Conservation (phyloP, 345 rosid species). For the Eucalyptus brandiana region DNA sequence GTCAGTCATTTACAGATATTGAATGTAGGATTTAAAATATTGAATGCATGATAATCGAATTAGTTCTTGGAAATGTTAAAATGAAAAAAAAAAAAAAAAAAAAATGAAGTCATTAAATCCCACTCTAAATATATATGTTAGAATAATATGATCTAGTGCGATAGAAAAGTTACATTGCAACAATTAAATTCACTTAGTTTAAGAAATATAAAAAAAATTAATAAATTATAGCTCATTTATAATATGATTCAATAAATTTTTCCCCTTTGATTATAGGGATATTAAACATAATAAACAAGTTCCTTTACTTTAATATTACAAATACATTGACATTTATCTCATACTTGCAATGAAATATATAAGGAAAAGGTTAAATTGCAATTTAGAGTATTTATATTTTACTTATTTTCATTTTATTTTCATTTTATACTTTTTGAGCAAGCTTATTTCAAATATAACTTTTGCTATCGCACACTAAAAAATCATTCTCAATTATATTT, state of each 20-base stretch:
- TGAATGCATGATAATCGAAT: neutral
- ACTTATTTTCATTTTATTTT: neutral
- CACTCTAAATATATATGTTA: neutral
- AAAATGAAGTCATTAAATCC: neutral
- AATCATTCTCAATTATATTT: neutral
- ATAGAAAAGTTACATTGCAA: neutral
- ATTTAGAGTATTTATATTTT: neutral
- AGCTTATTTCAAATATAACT: neutral
- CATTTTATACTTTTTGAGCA: neutral
- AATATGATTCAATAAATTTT: neutral
- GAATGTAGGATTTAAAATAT: neutral
- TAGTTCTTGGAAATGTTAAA: neutral
- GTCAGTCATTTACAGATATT: neutral
- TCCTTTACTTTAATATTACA: neutral
- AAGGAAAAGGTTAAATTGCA: neutral
- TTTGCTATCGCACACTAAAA: neutral
- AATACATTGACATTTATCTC: neutral
- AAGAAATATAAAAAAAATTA: neutral
- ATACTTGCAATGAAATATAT: neutral
- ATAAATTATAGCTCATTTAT: neutral
- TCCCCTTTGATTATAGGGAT: neutral
- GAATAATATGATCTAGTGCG: neutral
- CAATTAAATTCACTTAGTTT: neutral
- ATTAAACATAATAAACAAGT: neutral
- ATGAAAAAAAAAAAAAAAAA: neutral